Base-by-base conservation (phyloP, 2,329 filamentous ascomycete genomes). In the Aspergillus spinulosporus region DNA sequence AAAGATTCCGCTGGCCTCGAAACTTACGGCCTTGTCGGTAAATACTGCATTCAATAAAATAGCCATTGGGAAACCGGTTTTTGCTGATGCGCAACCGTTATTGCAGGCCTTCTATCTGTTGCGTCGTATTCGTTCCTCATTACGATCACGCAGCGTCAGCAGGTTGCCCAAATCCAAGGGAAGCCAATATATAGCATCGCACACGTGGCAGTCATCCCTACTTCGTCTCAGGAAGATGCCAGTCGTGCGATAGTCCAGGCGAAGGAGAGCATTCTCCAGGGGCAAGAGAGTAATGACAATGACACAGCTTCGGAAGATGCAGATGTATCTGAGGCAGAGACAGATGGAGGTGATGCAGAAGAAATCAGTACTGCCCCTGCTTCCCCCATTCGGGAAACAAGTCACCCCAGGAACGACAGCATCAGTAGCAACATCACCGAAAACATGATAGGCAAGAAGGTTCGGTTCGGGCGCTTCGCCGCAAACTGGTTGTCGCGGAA, bases 401-500 rank as follows among this genome's bases (percentile, higher is more conserved):
- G 49, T 3, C 66, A 66, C 34, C 32, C 59, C 61, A 60, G 73
- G 37, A 70, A 71, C 36, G 71, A 67, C n/a, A 72, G 67, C 14
- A 63, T 72, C 36, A 72, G 69, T 14, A 53, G 44, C 48, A 92
- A 87, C 63, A 86, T 97, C 57, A 91, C 88, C 0, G 87, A 96
- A 72, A 90, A 97, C 76, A 92, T 97, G 1, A 93, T 97, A 52
- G 84, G 86, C 37, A 87, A 85, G 56, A 88, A 86, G 64, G 92
- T 92, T 0, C 87, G 86, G 60, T 97, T 97, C 72, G 93, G 92
- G 3, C 82, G 90, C 37, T 97, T 97, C 71, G 90, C 93, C 0
- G 85, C 92, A 60, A 86, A 88, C 58, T 99, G 94, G 94, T 94
- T 97, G 69, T 94, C 90, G 43, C 86, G 84, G 61, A 88, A 86